A percentile compares a stretch with the other conserved stretches of the same genome.
Evolutionary conservation across 2,329 filamentous ascomycete genomes (phyloP).

Genomic region (Emergomyces africanus): DNA sequence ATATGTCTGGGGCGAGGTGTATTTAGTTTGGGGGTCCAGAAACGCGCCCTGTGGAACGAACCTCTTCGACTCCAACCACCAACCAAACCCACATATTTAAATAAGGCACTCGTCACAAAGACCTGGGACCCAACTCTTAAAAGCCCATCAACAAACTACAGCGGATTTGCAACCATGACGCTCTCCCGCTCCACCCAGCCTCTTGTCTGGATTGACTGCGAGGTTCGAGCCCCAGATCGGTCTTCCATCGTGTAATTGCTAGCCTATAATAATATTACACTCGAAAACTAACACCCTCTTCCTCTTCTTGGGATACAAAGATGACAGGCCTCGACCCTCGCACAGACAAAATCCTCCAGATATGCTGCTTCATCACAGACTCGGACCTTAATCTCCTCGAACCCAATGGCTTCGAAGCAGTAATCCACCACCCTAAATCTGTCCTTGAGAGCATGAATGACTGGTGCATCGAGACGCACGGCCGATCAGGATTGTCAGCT

Average conservation of each 20-base stretch:
- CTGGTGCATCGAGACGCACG: constrained; percentile 79
- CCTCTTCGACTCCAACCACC: neutral
- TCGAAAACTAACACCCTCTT: neutral
- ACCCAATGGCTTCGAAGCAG: constrained; percentile 60
- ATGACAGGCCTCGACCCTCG: constrained; percentile 82
- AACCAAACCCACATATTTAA: neutral
- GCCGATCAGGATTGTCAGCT: constrained; percentile 64
- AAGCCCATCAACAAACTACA: neutral
- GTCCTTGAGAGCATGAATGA: constrained; percentile 69
- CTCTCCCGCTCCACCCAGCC: constrained; percentile 45
- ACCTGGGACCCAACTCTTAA: neutral
- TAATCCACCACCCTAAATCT: constrained; percentile 60
- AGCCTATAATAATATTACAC: neutral
- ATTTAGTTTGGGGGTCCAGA: too few species aligned
- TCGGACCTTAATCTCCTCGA: constrained; percentile 65
- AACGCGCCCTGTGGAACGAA: too few species aligned
- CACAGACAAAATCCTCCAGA: constrained; percentile 74
- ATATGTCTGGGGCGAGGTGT: too few species aligned
- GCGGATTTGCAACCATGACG: constrained; percentile 22
- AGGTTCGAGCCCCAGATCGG: constrained; percentile 30
- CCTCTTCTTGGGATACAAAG: constrained; percentile 33
- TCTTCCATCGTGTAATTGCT: neutral
- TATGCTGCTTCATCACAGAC: constrained; percentile 86
- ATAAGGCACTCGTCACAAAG: neutral
- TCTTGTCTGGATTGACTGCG: constrained; percentile 78